A percentile compares a stretch with the other conserved stretches of the same genome.
Evolutionary conservation across 2,329 filamentous ascomycete species (phyloP).

Genomic region (Aspergillus sp.): DNA sequence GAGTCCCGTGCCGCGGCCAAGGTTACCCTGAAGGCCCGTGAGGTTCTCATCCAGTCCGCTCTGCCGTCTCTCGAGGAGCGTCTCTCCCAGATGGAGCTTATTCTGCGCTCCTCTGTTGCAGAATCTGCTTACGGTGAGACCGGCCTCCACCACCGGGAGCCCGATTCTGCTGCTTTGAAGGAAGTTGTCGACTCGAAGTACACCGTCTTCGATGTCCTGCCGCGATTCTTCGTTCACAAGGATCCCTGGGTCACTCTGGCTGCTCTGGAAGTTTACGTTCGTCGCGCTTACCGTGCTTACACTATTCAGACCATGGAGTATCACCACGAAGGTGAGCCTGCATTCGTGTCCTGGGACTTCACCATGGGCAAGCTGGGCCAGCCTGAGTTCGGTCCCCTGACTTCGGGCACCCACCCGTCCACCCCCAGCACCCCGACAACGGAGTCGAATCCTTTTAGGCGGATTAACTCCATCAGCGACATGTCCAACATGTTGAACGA

Average conservation of each 20-base stretch:
- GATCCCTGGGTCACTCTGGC: conserved; percentile 94
- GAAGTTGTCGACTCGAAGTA: conserved; percentile 99
- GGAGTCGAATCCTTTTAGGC: conserved; percentile 67
- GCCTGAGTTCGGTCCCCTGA: conserved; percentile 78
- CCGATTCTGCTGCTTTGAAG: conserved; percentile 86
- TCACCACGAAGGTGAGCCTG: conserved; percentile 68
- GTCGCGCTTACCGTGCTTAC: conserved; percentile 95
- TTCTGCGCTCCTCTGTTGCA: conserved; percentile 89
- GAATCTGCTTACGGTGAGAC: conserved; percentile 98
- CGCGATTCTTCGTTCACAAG: conserved; percentile 90
- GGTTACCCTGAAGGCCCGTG: conserved; percentile 94
- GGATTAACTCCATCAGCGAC: conserved; percentile 93
- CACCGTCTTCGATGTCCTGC: conserved; percentile 94
- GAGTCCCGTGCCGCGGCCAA: conserved; percentile 85
- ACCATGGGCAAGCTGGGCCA: conserved; percentile 89
- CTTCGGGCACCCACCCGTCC: conserved; percentile 71
- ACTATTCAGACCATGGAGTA: conserved; percentile 87
- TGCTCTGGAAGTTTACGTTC: conserved; percentile 92
- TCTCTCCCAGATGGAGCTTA: conserved; percentile 96
- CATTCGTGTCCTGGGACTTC: conserved; percentile 92
- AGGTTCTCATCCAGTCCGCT: conserved; percentile 95
- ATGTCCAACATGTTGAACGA: conserved; percentile 83
- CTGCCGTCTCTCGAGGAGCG: conserved; percentile 95
- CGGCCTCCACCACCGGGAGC: conserved; percentile 93
- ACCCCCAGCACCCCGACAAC: conserved; percentile 73